Evolutionary conservation across 78 protist genomes (phyloP), one percentile per base, ranked within the genome.

Genomic region (Pelomyxa schiedti): DNA sequence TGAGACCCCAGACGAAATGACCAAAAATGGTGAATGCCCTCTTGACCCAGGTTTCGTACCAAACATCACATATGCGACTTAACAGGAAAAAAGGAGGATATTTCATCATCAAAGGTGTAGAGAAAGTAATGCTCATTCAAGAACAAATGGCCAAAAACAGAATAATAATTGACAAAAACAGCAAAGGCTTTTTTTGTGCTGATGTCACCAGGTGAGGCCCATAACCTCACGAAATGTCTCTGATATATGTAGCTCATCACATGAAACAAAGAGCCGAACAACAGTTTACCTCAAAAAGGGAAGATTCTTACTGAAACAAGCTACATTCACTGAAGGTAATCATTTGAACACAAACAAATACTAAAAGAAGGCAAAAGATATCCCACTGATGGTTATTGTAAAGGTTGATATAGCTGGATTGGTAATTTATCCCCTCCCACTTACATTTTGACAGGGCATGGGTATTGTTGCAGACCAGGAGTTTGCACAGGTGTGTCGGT

Each of bases 111-210:
- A 74, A 85, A 9, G 99, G 99, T 26, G 88, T 74, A 7, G 99
- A 97, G 47, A 91, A 92, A 72, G 58, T 47, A 24, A 16, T 47
- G 58, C 58, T 95, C 16, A 93, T 92, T 40, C 97, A 96, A 79
- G 99, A 96, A 79, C 98, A 96, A 75, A 83, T 93, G 32, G 76
- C 90, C 29, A 96, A 92, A 82, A 93, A 93, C 73, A 83, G 99
- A 1, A 89, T 97, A 75, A 93, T 97, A 69, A 74, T 95, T 16
- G 98, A 94, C 39, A 22, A 65, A 1, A 96, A 91, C 82, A 0
- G 35, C 32, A 89, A 91, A 74, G 95, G 93, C 3, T 36, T 47
- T 0, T 69, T 73, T 26, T 4, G 43, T 2, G 90, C 95, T 7
- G 37, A 79, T 0, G 91, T 88, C 64, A 85, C 88, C 16, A 26